Percentiles rank a stretch among this genome's conserved stretches.
These are phyloP conservation scores for Colletotrichum sp. DNA, from an alignment of 2,329 filamentous ascomycete species.

Conservation along the genomic window DNA sequence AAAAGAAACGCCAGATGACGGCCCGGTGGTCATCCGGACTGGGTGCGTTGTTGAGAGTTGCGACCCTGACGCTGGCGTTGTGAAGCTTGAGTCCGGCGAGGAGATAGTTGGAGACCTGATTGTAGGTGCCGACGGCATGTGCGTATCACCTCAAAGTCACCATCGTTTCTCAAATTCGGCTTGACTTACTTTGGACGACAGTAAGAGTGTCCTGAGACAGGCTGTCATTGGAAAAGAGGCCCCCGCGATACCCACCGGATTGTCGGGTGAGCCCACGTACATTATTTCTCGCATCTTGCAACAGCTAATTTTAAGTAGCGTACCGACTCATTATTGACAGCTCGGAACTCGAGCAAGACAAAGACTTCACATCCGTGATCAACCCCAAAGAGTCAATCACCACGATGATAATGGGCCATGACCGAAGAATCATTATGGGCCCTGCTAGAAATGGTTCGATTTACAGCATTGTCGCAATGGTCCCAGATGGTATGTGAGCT, in stretches of 20 bases:
- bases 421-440: slow-evolving; percentile 48
- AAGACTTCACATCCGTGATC: slow-evolving; percentile 27
- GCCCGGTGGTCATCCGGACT: slow-evolving; percentile 29
- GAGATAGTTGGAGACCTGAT: slow-evolving; percentile 33
- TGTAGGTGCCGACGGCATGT: slow-evolving; percentile 42
- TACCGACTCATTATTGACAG: slow-evolving; percentile 38
- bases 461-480: slow-evolving; percentile 47
- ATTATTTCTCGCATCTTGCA: background rate
- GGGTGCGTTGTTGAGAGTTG: slow-evolving; percentile 35
- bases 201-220: slow-evolving; percentile 15
- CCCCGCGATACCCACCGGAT: slow-evolving; percentile 34
- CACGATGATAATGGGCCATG: slow-evolving; percentile 49
- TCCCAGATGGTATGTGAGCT: slow-evolving; percentile 37
- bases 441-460: slow-evolving; percentile 44
- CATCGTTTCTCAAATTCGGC: fast-evolving
- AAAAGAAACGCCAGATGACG: slow-evolving; percentile 22
- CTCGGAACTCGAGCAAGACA: slow-evolving; percentile 8
- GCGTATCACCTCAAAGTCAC: background rate
- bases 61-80: slow-evolving; percentile 40
- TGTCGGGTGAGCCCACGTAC: slow-evolving; percentile 24
- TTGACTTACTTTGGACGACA: background rate
- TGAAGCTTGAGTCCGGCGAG: slow-evolving; percentile 37
- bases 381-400: slow-evolving; percentile 43
- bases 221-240: slow-evolving; percentile 21
- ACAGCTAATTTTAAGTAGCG: slow-evolving; percentile 6